Evolutionary conservation across 306 rosid species (phyloP), one percentile per base, ranked within the genome.

Genomic region (Hippophae gyantsensis): DNA sequence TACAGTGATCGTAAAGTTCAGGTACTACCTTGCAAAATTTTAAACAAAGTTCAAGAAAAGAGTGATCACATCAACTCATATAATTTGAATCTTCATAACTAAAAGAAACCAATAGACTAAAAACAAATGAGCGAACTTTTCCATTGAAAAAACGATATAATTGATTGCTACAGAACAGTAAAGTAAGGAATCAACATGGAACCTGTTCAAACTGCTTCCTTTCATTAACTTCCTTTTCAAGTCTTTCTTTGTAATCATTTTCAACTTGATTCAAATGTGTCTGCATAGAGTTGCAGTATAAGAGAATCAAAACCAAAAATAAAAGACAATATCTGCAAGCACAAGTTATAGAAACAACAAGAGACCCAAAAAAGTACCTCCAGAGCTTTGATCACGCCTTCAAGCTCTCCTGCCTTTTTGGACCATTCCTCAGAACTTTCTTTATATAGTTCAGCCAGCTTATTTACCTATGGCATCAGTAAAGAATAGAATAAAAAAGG

Each of bases 341-440:
- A 32, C 64, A 72, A 62, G 43, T 13, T 57, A 14, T 26, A 48
- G 56, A 63, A 61, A 59, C 42, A 61, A 10, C 8, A 57, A 38
- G 14, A 7, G 10, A 46, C 64, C 26, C 47, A 69, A 61, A 42
- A 42, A 23, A 48, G 43, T 67, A 92, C 99, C 95, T 92, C 99
- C 78, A 85, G 68, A 18, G 96, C 95, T 77, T 85, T 83, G 67
- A 92, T 70, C 58, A 77, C 96, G 14, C 99, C 99, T 67, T 88
- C 96, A 61, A 92, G 89, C 60, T 85, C 99, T 10, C 85, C 82
- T 6, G 96, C 88, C 84, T 92, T 92, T 70, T 63, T 76, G n/a
- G 95, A 80, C 95, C 86, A 92, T 76, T 88, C 96, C 70, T 88
- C 88, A 2, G 89, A 85, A 75, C 88, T 83, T 79, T 81, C 93